Evolutionary conservation across 2,329 filamentous ascomycete species (phyloP).

Genomic region (Exserohilum rostratum): DNA sequence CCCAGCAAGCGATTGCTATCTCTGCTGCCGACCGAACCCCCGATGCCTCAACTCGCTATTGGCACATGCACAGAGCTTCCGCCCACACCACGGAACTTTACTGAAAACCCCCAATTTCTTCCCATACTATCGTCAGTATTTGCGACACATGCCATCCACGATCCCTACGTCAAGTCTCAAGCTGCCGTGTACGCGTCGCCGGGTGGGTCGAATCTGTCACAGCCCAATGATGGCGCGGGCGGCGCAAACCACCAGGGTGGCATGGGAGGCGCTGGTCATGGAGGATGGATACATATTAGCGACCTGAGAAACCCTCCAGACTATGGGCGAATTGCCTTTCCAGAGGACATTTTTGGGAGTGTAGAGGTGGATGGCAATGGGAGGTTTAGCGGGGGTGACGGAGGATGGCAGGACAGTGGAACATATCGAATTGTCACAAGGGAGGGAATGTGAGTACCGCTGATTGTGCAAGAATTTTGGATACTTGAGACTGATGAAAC

Average conservation of each 20-base stretch:
- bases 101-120: slow-evolving; percentile 63
- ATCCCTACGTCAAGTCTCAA: slow-evolving; percentile 63
- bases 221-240: slow-evolving; percentile 57
- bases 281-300: slow-evolving; percentile 68
- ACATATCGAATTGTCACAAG: slow-evolving; percentile 67
- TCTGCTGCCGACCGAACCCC: slow-evolving; percentile 62
- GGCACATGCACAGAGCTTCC: slow-evolving; percentile 62
- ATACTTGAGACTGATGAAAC: background rate
- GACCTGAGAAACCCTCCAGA: slow-evolving; percentile 66
- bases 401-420: slow-evolving; percentile 65
- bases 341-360: slow-evolving; percentile 70
- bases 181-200: slow-evolving; percentile 66
- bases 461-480: slow-evolving; percentile 43
- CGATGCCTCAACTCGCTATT: slow-evolving; percentile 60
- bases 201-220: slow-evolving; percentile 59
- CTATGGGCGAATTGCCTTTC: slow-evolving; percentile 68
- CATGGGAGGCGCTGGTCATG: slow-evolving; percentile 62
- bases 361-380: slow-evolving; percentile 65
- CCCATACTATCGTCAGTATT: slow-evolving; percentile 63
- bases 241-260: slow-evolving; percentile 65
- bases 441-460: slow-evolving; percentile 57
- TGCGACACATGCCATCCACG: slow-evolving; percentile 59
- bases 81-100: slow-evolving; percentile 62
- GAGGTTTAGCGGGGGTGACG: slow-evolving; percentile 61
- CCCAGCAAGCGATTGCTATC: slow-evolving; percentile 57